These are phyloP conservation scores for Aspergillus pseudotamarii DNA, from an alignment of 2,329 filamentous ascomycete genomes.

Conservation along the genomic window DNA sequence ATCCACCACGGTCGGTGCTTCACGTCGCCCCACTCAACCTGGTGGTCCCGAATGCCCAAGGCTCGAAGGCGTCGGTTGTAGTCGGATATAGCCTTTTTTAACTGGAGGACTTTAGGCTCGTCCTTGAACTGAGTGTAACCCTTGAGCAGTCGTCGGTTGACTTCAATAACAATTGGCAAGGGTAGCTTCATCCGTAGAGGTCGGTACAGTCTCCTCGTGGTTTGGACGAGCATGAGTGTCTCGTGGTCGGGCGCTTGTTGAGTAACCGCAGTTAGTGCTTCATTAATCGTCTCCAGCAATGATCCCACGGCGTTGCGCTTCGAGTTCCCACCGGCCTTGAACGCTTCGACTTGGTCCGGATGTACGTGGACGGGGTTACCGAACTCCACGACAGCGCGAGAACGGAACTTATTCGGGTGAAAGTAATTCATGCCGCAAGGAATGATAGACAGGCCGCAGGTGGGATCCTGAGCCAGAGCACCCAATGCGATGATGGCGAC, in stretches of 20 bases:
- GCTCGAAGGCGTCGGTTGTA: slow-evolving; percentile 88
- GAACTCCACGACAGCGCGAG: slow-evolving; percentile 92
- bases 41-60: slow-evolving; percentile 87
- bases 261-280: slow-evolving; percentile 82
- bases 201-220: slow-evolving; percentile 89
- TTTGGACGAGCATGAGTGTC: slow-evolving; percentile 93
- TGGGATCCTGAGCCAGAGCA: slow-evolving; percentile 78
- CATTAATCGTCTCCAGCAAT: slow-evolving; percentile 83
- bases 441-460: slow-evolving; percentile 90
- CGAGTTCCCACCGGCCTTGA: slow-evolving; percentile 68
- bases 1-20: slow-evolving; percentile 2
- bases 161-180: slow-evolving; percentile 86
- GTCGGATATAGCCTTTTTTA: slow-evolving; percentile 74
- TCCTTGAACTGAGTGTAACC: slow-evolving; percentile 93
- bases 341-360: slow-evolving; percentile 78
- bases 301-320: slow-evolving; percentile 84
- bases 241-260: slow-evolving; percentile 93
- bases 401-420: slow-evolving; percentile 97
- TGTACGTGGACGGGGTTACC: slow-evolving; percentile 86
- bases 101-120: slow-evolving; percentile 75
- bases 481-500: slow-evolving; percentile 98
- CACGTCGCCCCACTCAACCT: slow-evolving; percentile 86
- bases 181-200: slow-evolving; percentile 91
- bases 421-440: slow-evolving; percentile 99
- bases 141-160: slow-evolving; percentile 86